These are phyloP conservation scores for Coriolopsis trogii DNA, from an alignment of 1,284 basidiomycete genomes.

Conservation along the genomic window DNA sequence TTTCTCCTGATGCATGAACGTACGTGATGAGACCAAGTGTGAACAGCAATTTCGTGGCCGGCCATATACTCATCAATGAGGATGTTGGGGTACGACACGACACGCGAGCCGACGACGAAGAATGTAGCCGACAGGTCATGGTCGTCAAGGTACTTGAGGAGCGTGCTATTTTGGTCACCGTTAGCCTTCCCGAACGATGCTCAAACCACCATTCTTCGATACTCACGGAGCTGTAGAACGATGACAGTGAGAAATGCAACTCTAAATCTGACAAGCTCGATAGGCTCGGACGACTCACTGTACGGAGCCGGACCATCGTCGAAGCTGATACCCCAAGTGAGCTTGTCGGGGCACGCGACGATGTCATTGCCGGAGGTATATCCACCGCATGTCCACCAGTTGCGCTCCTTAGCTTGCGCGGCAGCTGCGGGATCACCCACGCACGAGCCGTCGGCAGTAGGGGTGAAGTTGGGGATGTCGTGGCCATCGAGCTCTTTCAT, in stretches of 20 bases:
- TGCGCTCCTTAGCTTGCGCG: constrained; percentile 58
- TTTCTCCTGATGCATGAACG: constrained; percentile 14
- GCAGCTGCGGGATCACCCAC: constrained; percentile 59
- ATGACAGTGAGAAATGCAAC: constrained; percentile 11
- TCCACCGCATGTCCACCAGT: constrained; percentile 92
- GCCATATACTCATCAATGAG: constrained; percentile 85
- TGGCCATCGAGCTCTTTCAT: constrained; percentile 75
- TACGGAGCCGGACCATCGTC: constrained; percentile 86
- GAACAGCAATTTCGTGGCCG: constrained; percentile 80
- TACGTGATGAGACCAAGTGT: constrained; percentile 79
- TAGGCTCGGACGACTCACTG: constrained; percentile 61
- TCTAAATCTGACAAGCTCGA: constrained; percentile 1
- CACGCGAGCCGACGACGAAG: constrained; percentile 92
- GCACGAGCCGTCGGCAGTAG: constrained; percentile 70
- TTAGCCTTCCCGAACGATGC: background rate
- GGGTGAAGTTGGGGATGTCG: constrained; percentile 65
- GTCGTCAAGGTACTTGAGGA: constrained; percentile 71
- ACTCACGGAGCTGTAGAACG: constrained; percentile 49
- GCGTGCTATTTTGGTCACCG: constrained; percentile 48
- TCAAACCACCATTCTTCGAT: background rate
- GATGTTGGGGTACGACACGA: constrained; percentile 78
- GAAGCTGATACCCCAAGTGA: constrained; percentile 83
- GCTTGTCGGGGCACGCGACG: constrained; percentile 76
- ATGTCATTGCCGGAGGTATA: constrained; percentile 71
- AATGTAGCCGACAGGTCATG: constrained; percentile 82